These are phyloP conservation scores for Orbilia brochopaga DNA, from an alignment of 2,329 filamentous ascomycete species.

Conservation along the genomic window DNA sequence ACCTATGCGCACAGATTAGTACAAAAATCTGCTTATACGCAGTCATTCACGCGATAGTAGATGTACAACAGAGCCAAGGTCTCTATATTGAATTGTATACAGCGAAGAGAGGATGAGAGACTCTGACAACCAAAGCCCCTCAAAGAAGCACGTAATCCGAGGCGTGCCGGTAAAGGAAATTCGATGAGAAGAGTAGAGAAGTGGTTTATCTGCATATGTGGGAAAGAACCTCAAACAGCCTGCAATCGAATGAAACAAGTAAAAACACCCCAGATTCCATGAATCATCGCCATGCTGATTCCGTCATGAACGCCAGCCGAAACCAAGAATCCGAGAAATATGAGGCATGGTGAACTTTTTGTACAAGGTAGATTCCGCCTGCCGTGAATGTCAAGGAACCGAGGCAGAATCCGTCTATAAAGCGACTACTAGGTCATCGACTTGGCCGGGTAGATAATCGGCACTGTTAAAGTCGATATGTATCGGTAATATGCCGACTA, in stretches of 20 bases:
- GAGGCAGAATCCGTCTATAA: background rate
- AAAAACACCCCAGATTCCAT: constrained; percentile 21
- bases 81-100: constrained; percentile 38
- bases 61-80: background rate
- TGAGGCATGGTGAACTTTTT: constrained; percentile 39
- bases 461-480: background rate
- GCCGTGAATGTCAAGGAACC: background rate
- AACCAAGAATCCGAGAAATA: constrained; percentile 20
- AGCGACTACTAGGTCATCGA: background rate
- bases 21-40: too few relatives aligned
- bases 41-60: background rate
- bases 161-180: background rate
- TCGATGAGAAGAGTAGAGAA: constrained; percentile 48
- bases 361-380: constrained; percentile 25
- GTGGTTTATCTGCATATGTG: constrained; percentile 33
- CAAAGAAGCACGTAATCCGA: background rate
- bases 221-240: constrained; percentile 19
- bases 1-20: too few relatives aligned
- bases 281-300: constrained; percentile 34
- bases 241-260: constrained; percentile 13
- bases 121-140: background rate
- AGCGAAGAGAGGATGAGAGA: constrained; percentile 17
- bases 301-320: constrained; percentile 46
- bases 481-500: background rate
- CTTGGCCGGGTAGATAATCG: background rate